Base-by-base conservation (phyloP, 768 basidiomycete species). In the Coprinellus micaceus region DNA sequence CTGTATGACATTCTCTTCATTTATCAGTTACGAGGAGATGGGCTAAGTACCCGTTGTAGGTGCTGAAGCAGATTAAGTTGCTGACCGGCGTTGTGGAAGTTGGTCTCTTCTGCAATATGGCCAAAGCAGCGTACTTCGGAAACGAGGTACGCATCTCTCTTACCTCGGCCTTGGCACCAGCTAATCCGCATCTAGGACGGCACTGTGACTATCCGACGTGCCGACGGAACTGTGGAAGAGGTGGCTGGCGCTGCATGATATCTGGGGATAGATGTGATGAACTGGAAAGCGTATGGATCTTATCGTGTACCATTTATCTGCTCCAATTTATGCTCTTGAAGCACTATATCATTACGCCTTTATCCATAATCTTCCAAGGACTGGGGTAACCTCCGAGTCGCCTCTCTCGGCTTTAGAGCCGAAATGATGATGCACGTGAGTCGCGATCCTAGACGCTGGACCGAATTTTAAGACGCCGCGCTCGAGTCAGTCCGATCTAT, bases 81-180 rank as follows among this genome's bases (percentile, higher is more conserved):
- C 79, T 98, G 58, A 98, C 96, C 2, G 97, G 97, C 45, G 93
- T 98, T 22, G 92, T 98, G n/a, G 97, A 99, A 70, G 97, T 98
- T 30, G 97, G 97, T 0, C 71, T 99, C n/a, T 98, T 99, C 75
- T 94, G 92, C 67, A 77, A 85, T 53, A 87, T 97, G 80, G 94
- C 90, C 4, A 83, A 86, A 67, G 94, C 94, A 0, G 96, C 95
- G n/a, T 98, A 98, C 76, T 99, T 98, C 70, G 92, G 92, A 19
- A 94, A 94, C 61, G 77, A 83, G 73, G 91, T 89, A 43, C 44
- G 74, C 11, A 59, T 59, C 15, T 47, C 25, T 28, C 21, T 49
- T 49, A 17, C n/a, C 40, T 22, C 28, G 22, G 45, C 30, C 22
- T 3, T 30, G 25, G n/a, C 57, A 54, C n/a, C 58, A 40, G 45